Percentiles rank a stretch among this genome's conserved stretches.
Evolutionary conservation across 805 yeast genomes (phyloP).

Genomic region (Isabelozyma rhagii): DNA sequence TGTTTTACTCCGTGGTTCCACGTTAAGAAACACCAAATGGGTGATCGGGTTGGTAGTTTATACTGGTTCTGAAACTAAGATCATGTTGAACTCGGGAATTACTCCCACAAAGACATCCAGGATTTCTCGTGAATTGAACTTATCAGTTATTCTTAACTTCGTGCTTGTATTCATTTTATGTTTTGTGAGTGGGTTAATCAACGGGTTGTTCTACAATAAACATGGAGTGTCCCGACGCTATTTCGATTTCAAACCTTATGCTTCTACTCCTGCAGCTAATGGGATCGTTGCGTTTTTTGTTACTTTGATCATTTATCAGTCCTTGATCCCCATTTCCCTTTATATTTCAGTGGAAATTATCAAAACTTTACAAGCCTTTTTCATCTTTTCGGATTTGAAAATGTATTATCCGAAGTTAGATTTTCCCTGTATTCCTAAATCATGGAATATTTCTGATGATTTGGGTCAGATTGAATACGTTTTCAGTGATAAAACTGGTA

Average conservation of each 20-base stretch:
- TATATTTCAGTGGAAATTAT: slow-evolving; percentile 77
- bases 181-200: slow-evolving; percentile 65
- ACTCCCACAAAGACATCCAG: slow-evolving; percentile 73
- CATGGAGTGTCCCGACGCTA: slow-evolving; percentile 43
- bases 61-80: slow-evolving; percentile 74
- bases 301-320: slow-evolving; percentile 68
- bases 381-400: slow-evolving; percentile 65
- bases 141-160: slow-evolving; percentile 65
- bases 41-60: slow-evolving; percentile 70
- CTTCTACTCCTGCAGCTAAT: slow-evolving; percentile 56
- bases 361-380: slow-evolving; percentile 72
- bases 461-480: slow-evolving; percentile 80
- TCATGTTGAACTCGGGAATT: slow-evolving; percentile 73
- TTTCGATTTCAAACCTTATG: slow-evolving; percentile 63
- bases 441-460: slow-evolving; percentile 84
- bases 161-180: slow-evolving; percentile 59
- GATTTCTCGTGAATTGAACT: slow-evolving; percentile 63
- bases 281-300: slow-evolving; percentile 72
- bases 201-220: slow-evolving; percentile 59
- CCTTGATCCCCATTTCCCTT: slow-evolving; percentile 76
- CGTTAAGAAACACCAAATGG: slow-evolving; percentile 75
- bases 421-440: slow-evolving; percentile 75
- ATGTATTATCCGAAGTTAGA: slow-evolving; percentile 70
- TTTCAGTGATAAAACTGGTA: slow-evolving; percentile 82
- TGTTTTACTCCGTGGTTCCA: slow-evolving; percentile 66